Evolutionary conservation across 1,139 yeast species (phyloP), one percentile per base, ranked within the genome.

Genomic region (Kodamaea fungicola): DNA sequence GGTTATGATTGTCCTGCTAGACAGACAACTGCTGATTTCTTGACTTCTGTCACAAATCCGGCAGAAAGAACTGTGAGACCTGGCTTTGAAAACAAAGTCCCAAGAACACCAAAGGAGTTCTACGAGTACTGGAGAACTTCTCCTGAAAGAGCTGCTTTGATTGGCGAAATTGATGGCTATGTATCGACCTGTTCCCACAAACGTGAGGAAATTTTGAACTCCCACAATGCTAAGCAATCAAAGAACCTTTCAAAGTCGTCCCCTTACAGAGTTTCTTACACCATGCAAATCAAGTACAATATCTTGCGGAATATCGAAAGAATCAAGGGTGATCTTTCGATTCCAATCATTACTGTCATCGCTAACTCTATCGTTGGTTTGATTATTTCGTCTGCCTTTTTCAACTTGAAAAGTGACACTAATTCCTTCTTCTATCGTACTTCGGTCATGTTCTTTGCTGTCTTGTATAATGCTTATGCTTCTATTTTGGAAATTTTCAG

Each of bases 391-490:
- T 85, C 95, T 1, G 78, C 87, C 53, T 86, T 83, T 55, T 86
- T 77, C 66, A 82, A 85, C 51, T 54, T 82, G 46, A 59, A 55
- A 3, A 49, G 57, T 3, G 57, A 54, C 21, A 61, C 66, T 0
- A 57, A 50, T 8, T 74, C 84, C 2, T 82, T 85, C 57, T 83
- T 75, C 54, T 72, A 66, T 45, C 72, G 95, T 50, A 79, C 84
- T 45, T 83, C 90, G 13, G 74, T 84, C 19, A 61, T 87, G 67
- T 87, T 85, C 64, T 84, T 84, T 56, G 85, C 94, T 31, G 75
- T 83, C 36, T 67, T 86, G 51, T 84, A 82, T 62, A 84, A 85
- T 57, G 87, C 90, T n/a, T 81, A 86, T 59, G 69, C 85, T 12
- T 83, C 89, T 10, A 63, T 84, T 47, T 69, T 85, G 55, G 95